A percentile compares a stretch with the other conserved stretches of the same genome.
Conservation (phyloP, 306 rosid genomes). For the Glycine soja region DNA sequence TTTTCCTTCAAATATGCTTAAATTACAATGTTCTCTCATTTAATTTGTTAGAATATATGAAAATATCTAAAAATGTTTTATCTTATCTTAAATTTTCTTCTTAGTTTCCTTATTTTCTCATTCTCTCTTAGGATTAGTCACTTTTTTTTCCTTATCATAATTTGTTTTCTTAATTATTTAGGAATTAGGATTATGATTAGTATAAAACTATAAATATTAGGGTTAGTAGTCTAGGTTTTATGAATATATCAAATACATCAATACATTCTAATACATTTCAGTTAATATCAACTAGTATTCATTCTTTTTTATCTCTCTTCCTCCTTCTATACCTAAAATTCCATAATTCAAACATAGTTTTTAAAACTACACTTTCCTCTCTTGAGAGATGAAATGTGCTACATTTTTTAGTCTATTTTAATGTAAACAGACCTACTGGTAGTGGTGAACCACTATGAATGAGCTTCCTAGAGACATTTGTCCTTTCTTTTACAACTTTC, state of each 20-base stretch:
- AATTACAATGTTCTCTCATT: not conserved
- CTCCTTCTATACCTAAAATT: not conserved
- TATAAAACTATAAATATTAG: no score
- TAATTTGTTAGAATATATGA: not conserved
- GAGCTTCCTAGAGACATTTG: not conserved
- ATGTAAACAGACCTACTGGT: not conserved
- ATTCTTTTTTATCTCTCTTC: not conserved
- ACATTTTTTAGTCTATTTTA: not conserved
- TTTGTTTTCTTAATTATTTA: not conserved
- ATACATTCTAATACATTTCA: not conserved
- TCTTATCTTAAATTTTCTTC: conserved; percentile 1
- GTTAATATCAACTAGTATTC: not conserved
- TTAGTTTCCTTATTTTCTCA: not conserved
- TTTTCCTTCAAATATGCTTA: conserved; percentile 7
- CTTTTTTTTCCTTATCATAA: not conserved
- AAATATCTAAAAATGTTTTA: not conserved
- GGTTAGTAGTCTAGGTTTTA: not conserved
- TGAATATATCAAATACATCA: not conserved
- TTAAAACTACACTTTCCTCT: not conserved
- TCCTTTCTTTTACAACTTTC: not conserved
- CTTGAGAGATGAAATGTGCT: not conserved
- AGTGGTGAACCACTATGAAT: not conserved
- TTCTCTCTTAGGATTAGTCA: not conserved
- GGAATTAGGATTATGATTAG: not conserved
- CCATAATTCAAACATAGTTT: not conserved